These are phyloP conservation scores for Setaria viridis DNA, from an alignment of 202 grass and related monocot species.

Conservation along the genomic window DNA sequence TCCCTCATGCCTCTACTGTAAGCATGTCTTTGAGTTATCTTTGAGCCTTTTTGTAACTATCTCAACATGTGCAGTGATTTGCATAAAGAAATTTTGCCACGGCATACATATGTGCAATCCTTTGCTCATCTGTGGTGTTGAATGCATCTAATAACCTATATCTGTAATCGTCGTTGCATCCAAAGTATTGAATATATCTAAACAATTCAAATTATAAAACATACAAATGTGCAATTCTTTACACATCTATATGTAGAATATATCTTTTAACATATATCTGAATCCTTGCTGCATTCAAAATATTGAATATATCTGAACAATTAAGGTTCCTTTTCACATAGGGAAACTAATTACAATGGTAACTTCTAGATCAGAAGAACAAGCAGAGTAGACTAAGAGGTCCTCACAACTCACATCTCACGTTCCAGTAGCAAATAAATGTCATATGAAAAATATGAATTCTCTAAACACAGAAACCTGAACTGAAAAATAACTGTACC, in stretches of 20 bases:
- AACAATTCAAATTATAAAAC: too few species aligned
- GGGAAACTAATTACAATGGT: background rate
- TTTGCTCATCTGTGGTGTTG: background rate
- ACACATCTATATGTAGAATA: too few species aligned
- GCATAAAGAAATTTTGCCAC: too few species aligned
- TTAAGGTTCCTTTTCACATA: background rate
- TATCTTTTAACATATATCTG: too few species aligned
- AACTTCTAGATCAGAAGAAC: background rate
- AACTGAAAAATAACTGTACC: slow-evolving; percentile 10
- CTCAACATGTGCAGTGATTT: background rate
- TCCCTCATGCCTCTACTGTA: slow-evolving; percentile 14
- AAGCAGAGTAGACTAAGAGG: too few species aligned
- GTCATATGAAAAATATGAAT: slow-evolving; percentile 33
- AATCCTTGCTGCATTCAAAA: too few species aligned
- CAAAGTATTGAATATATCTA: background rate
- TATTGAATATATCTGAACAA: too few species aligned
- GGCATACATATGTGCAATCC: background rate
- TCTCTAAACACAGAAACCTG: slow-evolving; percentile 23
- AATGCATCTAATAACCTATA: background rate
- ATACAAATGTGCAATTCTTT: too few species aligned
- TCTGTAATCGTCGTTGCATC: background rate
- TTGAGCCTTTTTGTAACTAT: slow-evolving; percentile 5
- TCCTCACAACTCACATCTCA: too few species aligned
- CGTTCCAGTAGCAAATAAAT: background rate
- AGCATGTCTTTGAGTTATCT: background rate